Percentiles rank a stretch among this genome's conserved stretches.
Evolutionary conservation across 192 early-diverging fungal species (phyloP).

Genomic region (Coemansia sp.): DNA sequence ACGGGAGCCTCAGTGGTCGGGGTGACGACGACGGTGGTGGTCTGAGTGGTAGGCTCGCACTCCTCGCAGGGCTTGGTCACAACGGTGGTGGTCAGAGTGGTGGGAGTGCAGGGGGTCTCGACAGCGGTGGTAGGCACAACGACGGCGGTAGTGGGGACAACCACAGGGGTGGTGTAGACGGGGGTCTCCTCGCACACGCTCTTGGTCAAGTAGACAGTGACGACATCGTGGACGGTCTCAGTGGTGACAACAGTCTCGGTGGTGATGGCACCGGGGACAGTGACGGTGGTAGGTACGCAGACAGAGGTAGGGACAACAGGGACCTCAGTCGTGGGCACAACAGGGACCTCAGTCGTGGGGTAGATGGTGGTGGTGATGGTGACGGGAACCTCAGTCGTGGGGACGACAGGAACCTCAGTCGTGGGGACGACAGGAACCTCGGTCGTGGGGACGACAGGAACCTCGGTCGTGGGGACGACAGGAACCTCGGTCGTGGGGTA

Average conservation of each 20-base stretch:
- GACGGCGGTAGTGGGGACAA: neutral
- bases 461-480: neutral
- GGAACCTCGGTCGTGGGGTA: neutral
- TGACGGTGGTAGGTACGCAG: conserved; percentile 32
- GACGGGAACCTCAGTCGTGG: neutral
- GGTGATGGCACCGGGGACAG: conserved; percentile 18
- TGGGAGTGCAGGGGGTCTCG: neutral
- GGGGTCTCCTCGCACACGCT: conserved; percentile 21
- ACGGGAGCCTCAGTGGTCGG: too few relatives aligned
- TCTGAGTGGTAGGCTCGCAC: conserved; percentile 15
- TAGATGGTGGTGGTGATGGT: neutral
- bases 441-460: neutral
- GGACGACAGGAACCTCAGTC: conserved; percentile 3
- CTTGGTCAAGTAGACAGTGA: conserved; percentile 20
- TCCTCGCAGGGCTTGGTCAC: conserved; percentile 12
- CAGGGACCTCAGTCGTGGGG: neutral
- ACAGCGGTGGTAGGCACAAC: neutral
- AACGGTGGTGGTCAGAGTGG: conserved; percentile 1
- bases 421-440: neutral
- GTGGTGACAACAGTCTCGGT: conserved; percentile 34
- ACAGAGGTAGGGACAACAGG: conserved; percentile 4
- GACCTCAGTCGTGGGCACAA: conserved; percentile 9
- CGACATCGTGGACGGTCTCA: conserved; percentile 28
- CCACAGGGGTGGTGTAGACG: conserved; percentile 2
- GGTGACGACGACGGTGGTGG: conserved; percentile 6